A percentile compares a stretch with the other conserved stretches of the same genome.
Evolutionary conservation across 1,284 basidiomycete genomes (phyloP).

Genomic region (Singerocomus rubriflavus): DNA sequence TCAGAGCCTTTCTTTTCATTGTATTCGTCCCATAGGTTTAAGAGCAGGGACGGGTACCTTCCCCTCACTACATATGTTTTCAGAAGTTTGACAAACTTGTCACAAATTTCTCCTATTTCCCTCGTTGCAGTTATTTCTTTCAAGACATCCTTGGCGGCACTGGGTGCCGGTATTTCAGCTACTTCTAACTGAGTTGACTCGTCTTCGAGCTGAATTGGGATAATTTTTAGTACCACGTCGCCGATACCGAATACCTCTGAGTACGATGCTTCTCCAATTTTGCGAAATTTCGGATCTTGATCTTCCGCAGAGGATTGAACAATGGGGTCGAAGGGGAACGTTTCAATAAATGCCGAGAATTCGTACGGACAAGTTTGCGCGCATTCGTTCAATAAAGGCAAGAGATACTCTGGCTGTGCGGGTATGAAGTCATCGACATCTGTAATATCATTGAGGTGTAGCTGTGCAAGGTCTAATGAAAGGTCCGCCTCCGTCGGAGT

Average conservation of each 20-base stretch:
- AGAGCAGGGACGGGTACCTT: constrained; percentile 72
- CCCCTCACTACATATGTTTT: constrained; percentile 86
- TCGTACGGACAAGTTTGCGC: constrained; percentile 63
- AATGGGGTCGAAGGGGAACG: constrained; percentile 69
- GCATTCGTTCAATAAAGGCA: constrained; percentile 64
- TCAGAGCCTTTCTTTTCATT: constrained; percentile 71
- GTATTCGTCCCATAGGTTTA: constrained; percentile 87
- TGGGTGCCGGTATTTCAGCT: constrained; percentile 62
- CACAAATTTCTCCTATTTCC: constrained; percentile 69
- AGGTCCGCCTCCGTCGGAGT: constrained; percentile 49
- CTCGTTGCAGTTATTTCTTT: constrained; percentile 88
- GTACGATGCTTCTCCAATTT: constrained; percentile 95
- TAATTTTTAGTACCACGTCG: constrained; percentile 83
- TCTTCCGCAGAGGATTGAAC: constrained; percentile 36
- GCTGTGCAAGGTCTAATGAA: constrained; percentile 53
- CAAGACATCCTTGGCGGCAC: constrained; percentile 72
- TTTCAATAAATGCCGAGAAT: constrained; percentile 76
- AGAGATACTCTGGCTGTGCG: constrained; percentile 47
- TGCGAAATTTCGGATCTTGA: constrained; percentile 50
- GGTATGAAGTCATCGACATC: constrained; percentile 13
- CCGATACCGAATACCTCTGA: constrained; percentile 95
- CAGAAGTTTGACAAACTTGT: constrained; percentile 75
- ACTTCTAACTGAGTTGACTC: constrained; percentile 12
- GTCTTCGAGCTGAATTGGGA: constrained; percentile 56
- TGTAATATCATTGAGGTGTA: constrained; percentile 38